Conservation (phyloP, 1,284 basidiomycete species). For the Inonotus hispidus region DNA sequence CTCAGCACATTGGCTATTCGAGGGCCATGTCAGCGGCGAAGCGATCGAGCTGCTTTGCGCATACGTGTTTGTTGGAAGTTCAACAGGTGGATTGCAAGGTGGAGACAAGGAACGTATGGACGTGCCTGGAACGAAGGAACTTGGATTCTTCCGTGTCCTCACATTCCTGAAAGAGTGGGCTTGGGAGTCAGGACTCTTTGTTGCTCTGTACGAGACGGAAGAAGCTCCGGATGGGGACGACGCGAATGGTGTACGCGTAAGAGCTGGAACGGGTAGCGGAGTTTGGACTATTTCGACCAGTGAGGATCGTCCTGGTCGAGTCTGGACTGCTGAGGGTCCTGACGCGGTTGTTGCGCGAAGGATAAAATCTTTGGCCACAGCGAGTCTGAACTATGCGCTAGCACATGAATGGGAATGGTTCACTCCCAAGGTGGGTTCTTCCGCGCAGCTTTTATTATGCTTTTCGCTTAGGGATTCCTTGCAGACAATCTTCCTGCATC, state of each 20-base stretch:
- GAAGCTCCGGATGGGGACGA: constrained; percentile 15
- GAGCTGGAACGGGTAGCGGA: constrained; percentile 35
- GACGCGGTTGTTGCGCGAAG: constrained; percentile 68
- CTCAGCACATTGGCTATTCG: constrained; percentile 81
- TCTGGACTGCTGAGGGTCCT: constrained; percentile 70
- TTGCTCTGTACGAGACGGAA: constrained; percentile 51
- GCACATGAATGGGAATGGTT: constrained; percentile 41
- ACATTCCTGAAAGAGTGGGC: constrained; percentile 80
- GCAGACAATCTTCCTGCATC: constrained; percentile 80
- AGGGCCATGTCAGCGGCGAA: constrained; percentile 67
- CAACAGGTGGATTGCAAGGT: not conserved
- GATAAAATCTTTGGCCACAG: constrained; percentile 65
- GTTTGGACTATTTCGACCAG: constrained; percentile 86
- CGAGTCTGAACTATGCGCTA: constrained; percentile 51
- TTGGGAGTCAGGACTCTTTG: constrained; percentile 64
- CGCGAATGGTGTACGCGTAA: constrained; percentile 27
- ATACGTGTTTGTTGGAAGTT: constrained; percentile 5
- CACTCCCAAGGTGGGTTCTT: constrained; percentile 45
- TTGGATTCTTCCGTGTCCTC: constrained; percentile 80
- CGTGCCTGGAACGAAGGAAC: constrained; percentile 61
- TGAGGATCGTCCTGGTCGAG: constrained; percentile 64
- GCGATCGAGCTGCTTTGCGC: constrained; percentile 77
- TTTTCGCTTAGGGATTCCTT: constrained; percentile 10
- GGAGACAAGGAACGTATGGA: constrained; percentile 27
- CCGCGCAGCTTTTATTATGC: not conserved